A percentile compares a stretch with the other conserved stretches of the same genome.
phyloP scores from a whole-genome alignment of 1,284 basidiomycete genomes.

The Malassezia obtusa region DNA sequence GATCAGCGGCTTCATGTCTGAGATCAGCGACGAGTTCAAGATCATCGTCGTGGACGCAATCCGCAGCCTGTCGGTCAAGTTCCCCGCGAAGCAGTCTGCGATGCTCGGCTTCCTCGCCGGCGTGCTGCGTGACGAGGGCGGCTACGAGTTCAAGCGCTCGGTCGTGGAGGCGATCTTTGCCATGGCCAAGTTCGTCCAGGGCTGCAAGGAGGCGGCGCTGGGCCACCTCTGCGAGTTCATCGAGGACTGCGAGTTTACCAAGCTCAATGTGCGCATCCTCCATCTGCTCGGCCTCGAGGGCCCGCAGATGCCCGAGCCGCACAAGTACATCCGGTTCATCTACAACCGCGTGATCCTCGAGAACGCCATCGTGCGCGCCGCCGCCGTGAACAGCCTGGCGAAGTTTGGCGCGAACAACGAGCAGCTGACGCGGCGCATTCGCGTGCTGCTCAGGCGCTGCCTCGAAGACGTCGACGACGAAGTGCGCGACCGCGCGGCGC shows the following conservation, averaged over 20 bases:
- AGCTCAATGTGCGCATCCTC: constrained; percentile 90
- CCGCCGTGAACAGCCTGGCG: constrained; percentile 84
- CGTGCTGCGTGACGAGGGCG: constrained; percentile 62
- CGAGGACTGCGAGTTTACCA: constrained; percentile 99
- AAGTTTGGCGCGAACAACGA: constrained; percentile 86
- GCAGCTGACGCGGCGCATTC: constrained; percentile 71
- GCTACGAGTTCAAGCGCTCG: constrained; percentile 98
- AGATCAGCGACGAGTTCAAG: constrained; percentile 99
- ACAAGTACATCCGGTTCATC: constrained; percentile 98
- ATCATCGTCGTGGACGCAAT: constrained; percentile 99
- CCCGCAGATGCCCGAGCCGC: constrained; percentile 84
- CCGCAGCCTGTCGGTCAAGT: constrained; percentile 94
- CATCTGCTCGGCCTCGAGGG: constrained; percentile 92
- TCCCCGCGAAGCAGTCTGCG: constrained; percentile 80
- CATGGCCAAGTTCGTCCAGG: constrained; percentile 95
- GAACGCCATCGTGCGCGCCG: constrained; percentile 93
- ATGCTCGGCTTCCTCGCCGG: constrained; percentile 54
- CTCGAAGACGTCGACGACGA: constrained; percentile 98
- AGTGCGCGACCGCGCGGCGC: constrained; percentile 90
- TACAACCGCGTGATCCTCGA: constrained; percentile 98
- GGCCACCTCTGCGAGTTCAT: constrained; percentile 99
- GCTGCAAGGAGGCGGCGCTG: constrained; percentile 77
- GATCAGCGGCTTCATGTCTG: constrained; percentile 96
- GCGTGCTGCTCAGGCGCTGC: constrained; percentile 63
- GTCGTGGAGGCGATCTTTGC: constrained; percentile 99